A percentile compares a stretch with the other conserved stretches of the same genome.
These are phyloP conservation scores for Boletus insuetus DNA, from an alignment of 768 basidiomycete genomes.

Conservation along the genomic window DNA sequence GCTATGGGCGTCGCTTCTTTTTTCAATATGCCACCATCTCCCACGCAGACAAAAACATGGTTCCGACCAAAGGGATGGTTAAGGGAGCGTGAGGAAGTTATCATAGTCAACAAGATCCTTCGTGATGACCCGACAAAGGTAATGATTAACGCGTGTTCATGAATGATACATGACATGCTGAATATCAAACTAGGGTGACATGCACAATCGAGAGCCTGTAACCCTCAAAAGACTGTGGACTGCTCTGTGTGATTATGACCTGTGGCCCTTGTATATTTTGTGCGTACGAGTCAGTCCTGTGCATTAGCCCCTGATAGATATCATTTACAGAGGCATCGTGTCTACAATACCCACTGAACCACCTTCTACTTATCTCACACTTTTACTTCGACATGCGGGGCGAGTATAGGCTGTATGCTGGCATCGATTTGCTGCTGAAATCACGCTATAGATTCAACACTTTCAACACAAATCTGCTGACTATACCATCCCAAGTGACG, in stretches of 20 bases:
- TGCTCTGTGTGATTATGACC: conserved; percentile 57
- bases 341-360: conserved; percentile 50
- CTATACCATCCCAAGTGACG: conserved; percentile 52
- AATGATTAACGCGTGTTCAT: background rate
- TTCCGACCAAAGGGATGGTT: conserved; percentile 65
- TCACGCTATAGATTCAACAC: conserved; percentile 47
- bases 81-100: conserved; percentile 57
- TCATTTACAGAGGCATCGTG: conserved; percentile 41
- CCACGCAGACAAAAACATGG: conserved; percentile 57
- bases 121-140: conserved; percentile 64
- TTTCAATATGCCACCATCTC: conserved; percentile 59
- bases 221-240: conserved; percentile 48
- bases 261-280: conserved; percentile 67
- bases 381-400: conserved; percentile 56
- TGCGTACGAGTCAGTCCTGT: background rate
- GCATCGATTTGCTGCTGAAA: background rate
- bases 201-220: conserved; percentile 69
- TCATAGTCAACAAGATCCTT: conserved; percentile 58
- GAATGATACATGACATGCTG: background rate
- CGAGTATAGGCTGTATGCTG: conserved; percentile 5
- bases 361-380: conserved; percentile 55
- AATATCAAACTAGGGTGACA: conserved; percentile 34
- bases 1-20: conserved; percentile 52
- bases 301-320: background rate
- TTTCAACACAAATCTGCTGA: conserved; percentile 57